Percentiles rank a stretch among this genome's conserved stretches.
phyloP scores from a whole-genome alignment of 805 yeast species.

The Ogataea henricii region DNA sequence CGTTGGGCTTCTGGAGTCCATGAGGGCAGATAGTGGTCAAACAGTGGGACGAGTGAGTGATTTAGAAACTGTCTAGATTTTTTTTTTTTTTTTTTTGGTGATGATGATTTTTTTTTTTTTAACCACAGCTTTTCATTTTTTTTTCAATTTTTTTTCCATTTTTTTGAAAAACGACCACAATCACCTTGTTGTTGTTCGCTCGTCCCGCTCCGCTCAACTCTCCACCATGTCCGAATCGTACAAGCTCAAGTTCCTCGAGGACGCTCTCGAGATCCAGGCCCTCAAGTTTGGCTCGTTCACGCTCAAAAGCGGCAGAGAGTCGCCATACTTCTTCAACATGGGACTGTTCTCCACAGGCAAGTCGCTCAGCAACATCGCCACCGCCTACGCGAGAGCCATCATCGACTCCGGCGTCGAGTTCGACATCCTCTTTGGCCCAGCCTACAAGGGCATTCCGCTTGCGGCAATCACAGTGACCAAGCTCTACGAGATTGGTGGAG shows the following conservation, averaged over 20 bases:
- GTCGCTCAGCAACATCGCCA: constrained; percentile 76
- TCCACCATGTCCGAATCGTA: constrained; percentile 14
- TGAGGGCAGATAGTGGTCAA: not conserved
- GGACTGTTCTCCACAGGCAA: constrained; percentile 87
- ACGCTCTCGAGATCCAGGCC: constrained; percentile 80
- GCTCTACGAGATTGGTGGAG: constrained; percentile 87
- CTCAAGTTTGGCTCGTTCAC: constrained; percentile 87
- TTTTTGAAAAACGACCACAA: not conserved
- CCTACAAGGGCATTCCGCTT: constrained; percentile 95
- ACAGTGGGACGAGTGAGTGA: too few species aligned
- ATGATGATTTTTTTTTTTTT: too few species aligned
- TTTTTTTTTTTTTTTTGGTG: not conserved
- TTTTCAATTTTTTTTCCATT: too few species aligned
- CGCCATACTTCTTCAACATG: constrained; percentile 96
- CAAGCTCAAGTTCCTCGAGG: constrained; percentile 60
- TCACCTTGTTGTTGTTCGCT: too few species aligned
- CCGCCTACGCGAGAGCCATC: constrained; percentile 87
- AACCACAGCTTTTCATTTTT: too few species aligned
- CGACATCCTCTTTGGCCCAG: constrained; percentile 94
- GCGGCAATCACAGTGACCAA: constrained; percentile 93
- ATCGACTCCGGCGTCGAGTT: constrained; percentile 79
- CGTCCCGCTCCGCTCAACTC: too few species aligned
- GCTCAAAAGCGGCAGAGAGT: constrained; percentile 84
- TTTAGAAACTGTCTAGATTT: too few species aligned
- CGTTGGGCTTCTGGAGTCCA: constrained; percentile 3